A percentile compares a stretch with the other conserved stretches of the same genome.
phyloP scores from a whole-genome alignment of 176 grass and related monocot species.

The Melocanna baccifera region DNA sequence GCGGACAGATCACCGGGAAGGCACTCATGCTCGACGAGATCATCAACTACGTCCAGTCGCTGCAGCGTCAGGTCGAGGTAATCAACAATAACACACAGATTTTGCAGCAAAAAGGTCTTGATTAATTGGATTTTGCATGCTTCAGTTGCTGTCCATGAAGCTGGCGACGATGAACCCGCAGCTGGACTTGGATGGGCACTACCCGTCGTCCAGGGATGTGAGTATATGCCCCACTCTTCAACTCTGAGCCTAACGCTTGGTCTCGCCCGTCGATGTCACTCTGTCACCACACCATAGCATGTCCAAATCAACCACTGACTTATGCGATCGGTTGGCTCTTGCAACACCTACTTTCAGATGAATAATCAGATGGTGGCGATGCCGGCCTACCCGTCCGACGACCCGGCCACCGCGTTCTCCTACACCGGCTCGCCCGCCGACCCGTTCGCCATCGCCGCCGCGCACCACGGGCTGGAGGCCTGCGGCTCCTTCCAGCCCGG shows the following conservation, averaged over 20 bases:
- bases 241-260: not conserved
- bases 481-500: not conserved
- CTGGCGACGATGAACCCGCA: conserved; percentile 49
- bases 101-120: not conserved
- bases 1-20: conserved; percentile 60
- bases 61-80: conserved; percentile 79
- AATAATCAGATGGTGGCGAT: not conserved
- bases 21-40: conserved; percentile 83
- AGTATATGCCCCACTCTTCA: not conserved
- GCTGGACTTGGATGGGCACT: conserved; percentile 13
- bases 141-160: conserved; percentile 77
- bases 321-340: not conserved
- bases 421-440: not conserved
- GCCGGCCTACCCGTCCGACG: not conserved
- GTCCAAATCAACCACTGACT: not conserved
- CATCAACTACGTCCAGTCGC: conserved; percentile 76
- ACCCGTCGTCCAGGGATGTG: conserved; percentile 32
- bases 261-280: not conserved
- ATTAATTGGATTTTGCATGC: not conserved
- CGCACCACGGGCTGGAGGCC: not conserved
- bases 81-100: not conserved
- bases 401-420: not conserved
- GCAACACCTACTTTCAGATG: not conserved
- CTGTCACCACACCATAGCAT: not conserved
- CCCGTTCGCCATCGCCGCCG: not conserved